phyloP scores from a whole-genome alignment of 495 filamentous ascomycete genomes.

The Aspergillus heteromorphus region DNA sequence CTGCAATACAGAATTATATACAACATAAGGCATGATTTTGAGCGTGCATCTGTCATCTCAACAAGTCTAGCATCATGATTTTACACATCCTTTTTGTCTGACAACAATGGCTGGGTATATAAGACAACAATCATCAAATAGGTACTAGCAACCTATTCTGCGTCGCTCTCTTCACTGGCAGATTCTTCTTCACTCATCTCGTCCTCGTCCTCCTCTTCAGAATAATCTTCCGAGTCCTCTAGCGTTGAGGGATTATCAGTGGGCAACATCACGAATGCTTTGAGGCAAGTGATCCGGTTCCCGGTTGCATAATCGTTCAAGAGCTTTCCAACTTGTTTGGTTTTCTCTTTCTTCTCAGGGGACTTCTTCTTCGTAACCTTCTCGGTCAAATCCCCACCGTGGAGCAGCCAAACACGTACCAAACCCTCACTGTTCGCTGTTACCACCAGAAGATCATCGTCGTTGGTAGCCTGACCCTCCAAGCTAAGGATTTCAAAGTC shows the following conservation, averaged over 20 bases:
- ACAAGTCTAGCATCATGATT: constrained; percentile 3
- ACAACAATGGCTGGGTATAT: constrained; percentile 13
- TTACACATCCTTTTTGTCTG: neutral
- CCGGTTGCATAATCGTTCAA: constrained; percentile 78
- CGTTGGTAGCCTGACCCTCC: constrained; percentile 27
- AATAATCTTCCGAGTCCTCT: constrained; percentile 30
- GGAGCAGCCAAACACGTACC: constrained; percentile 68
- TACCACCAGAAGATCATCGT: constrained; percentile 52
- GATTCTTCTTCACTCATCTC: constrained; percentile 29
- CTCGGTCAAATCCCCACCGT: constrained; percentile 23
- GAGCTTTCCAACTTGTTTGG: constrained; percentile 59
- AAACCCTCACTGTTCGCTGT: constrained; percentile 79
- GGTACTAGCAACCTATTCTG: constrained; percentile 16
- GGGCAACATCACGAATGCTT: constrained; percentile 71
- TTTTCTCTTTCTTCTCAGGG: constrained; percentile 34
- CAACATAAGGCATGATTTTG: neutral
- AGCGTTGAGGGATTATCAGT: constrained; percentile 32
- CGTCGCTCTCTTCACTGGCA: constrained; percentile 43
- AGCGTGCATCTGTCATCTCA: neutral
- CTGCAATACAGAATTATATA: neutral
- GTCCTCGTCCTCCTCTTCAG: constrained; percentile 34
- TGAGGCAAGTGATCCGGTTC: constrained; percentile 85
- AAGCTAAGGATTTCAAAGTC: constrained; percentile 68
- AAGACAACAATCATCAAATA: constrained; percentile 6
- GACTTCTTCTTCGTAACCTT: constrained; percentile 18